Percentiles rank a stretch among this genome's conserved stretches.
phyloP scores from a whole-genome alignment of 176 grass and related monocot genomes.

The Carex parvula region DNA sequence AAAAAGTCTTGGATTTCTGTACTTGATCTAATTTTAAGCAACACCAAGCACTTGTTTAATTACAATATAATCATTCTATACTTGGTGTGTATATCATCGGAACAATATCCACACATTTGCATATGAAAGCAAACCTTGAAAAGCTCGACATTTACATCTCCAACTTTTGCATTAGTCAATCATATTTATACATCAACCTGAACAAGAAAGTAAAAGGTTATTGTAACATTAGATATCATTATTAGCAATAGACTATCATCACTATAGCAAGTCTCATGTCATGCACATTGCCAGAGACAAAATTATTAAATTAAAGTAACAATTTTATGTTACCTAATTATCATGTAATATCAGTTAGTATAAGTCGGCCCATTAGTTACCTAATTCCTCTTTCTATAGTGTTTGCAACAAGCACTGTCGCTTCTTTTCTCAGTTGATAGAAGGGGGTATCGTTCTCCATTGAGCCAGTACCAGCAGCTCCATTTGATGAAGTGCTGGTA shows the following conservation, averaged over 20 bases:
- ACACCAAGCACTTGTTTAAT: too few relatives aligned
- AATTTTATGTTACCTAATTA: neutral
- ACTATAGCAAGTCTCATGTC: neutral
- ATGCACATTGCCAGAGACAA: neutral
- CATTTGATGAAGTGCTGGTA: slow-evolving; percentile 35
- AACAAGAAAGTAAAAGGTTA: neutral
- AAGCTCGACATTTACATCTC: slow-evolving; percentile 92
- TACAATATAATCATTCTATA: too few relatives aligned
- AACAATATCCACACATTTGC: neutral
- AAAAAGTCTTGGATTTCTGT: too few relatives aligned
- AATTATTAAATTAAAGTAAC: neutral
- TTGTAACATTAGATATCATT: neutral
- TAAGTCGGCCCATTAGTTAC: slow-evolving; percentile 42
- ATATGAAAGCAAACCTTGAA: slow-evolving; percentile 61
- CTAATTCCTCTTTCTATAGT: slow-evolving; percentile 91
- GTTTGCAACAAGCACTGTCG: slow-evolving; percentile 60
- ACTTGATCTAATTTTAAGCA: too few relatives aligned
- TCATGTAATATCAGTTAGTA: neutral
- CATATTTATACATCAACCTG: slow-evolving; percentile 95
- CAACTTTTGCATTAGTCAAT: slow-evolving; percentile 95
- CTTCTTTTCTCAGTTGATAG: slow-evolving; percentile 79
- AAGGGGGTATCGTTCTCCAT: slow-evolving; percentile 62
- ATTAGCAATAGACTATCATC: slow-evolving; percentile 1
- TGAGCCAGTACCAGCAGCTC: slow-evolving; percentile 41
- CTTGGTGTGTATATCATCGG: too few relatives aligned